Conservation (phyloP, 805 yeast genomes). For the Kluyveromyces starmeri region DNA sequence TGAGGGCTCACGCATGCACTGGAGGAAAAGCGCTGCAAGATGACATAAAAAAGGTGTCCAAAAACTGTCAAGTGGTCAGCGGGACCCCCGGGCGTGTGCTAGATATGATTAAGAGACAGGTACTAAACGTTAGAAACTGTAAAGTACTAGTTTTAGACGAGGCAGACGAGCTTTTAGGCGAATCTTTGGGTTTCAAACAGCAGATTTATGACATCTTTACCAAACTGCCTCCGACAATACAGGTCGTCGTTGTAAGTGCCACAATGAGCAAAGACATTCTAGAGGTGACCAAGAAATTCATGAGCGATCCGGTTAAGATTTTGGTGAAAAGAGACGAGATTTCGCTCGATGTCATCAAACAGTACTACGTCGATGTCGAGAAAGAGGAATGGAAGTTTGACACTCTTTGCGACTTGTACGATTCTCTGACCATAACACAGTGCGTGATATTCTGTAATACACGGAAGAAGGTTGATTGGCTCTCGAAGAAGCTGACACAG, state of each 20-base stretch:
- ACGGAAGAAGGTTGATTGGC: constrained; percentile 85
- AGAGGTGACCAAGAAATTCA: constrained; percentile 84
- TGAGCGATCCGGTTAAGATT: constrained; percentile 90
- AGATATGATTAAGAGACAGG: constrained; percentile 83
- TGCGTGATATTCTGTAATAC: constrained; percentile 98
- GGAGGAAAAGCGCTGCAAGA: constrained; percentile 85
- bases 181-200: constrained; percentile 84
- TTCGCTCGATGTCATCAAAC: constrained; percentile 92
- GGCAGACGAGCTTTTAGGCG: constrained; percentile 89
- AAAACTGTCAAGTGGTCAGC: constrained; percentile 74
- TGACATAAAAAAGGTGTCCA: constrained; percentile 64
- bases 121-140: constrained; percentile 60
- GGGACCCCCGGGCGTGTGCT: constrained; percentile 96
- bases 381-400: constrained; percentile 92
- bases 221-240: constrained; percentile 79
- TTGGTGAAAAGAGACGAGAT: constrained; percentile 93
- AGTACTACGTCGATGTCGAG: constrained; percentile 83
- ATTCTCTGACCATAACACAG: constrained; percentile 90
- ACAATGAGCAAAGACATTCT: constrained; percentile 91
- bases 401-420: constrained; percentile 89
- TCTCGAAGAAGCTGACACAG: constrained; percentile 62
- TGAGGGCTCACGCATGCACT: constrained; percentile 82
- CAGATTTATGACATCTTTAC: constrained; percentile 92
- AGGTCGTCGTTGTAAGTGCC: constrained; percentile 91
- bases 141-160: constrained; percentile 91